Percentiles rank a stretch among this genome's conserved stretches.
These are phyloP conservation scores for Entomortierella chlamydospora DNA, from an alignment of 192 early-diverging fungal genomes.

Conservation along the genomic window DNA sequence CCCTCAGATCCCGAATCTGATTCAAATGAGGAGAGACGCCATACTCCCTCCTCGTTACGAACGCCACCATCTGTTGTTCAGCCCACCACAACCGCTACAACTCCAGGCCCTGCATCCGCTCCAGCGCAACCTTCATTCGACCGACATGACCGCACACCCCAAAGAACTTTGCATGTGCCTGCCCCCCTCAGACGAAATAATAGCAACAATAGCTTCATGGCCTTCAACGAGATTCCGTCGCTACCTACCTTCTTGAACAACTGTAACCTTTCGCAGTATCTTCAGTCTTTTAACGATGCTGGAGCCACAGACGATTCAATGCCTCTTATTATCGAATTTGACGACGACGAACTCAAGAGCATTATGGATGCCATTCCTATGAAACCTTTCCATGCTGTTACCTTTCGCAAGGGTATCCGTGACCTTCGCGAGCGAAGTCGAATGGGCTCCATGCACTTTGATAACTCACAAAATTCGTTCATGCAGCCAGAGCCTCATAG, in stretches of 20 bases:
- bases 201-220: slow-evolving; percentile 43
- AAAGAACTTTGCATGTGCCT: slow-evolving; percentile 24
- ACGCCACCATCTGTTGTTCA: slow-evolving; percentile 9
- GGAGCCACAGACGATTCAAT: slow-evolving; percentile 63
- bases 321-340: slow-evolving; percentile 60
- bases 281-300: slow-evolving; percentile 56
- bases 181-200: slow-evolving; percentile 28
- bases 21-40: slow-evolving; percentile 33
- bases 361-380: slow-evolving; percentile 58
- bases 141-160: background rate
- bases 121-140: background rate
- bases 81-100: background rate
- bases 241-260: slow-evolving; percentile 60
- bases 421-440: slow-evolving; percentile 51
- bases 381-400: slow-evolving; percentile 65
- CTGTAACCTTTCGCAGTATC: slow-evolving; percentile 63
- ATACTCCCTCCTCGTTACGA: slow-evolving; percentile 24
- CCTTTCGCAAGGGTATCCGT: slow-evolving; percentile 61
- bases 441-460: slow-evolving; percentile 44
- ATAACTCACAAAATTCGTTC: slow-evolving; percentile 28
- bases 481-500: slow-evolving; percentile 40
- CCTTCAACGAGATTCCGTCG: slow-evolving; percentile 51
- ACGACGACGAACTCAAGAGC: slow-evolving; percentile 64
- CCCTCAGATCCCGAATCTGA: slow-evolving; percentile 42
- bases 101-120: background rate